Base-by-base conservation (phyloP, 371 early-diverging fungal species). In the Nematocida parisii region DNA sequence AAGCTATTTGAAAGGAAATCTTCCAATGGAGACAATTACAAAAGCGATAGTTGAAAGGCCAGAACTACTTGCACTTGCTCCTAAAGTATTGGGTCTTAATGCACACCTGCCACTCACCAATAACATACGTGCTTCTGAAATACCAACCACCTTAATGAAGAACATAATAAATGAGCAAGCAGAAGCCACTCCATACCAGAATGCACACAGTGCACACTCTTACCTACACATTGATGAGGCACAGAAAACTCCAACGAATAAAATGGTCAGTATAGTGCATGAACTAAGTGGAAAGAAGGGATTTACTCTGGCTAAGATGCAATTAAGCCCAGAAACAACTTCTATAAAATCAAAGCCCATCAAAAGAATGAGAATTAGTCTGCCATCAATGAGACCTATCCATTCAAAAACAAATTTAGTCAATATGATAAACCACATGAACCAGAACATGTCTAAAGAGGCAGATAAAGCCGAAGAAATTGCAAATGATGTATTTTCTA, bases 1-100 rank as follows among this genome's bases (percentile, higher is more conserved):
- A 27, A 73, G 40, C 39, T 77, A 77, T 66, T 42, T 77, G 33
- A 77, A 44, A 22, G 80, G 80, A 67, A 22, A 5, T 3, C 27
- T 66, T 27, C 75, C 66, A 9, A 42, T 57, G 64, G 64, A 64
- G 27, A 64, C 39, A 39, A 64, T 64, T 27, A 45, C 64, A 33
- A 64, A 64, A 22, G 64, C 64, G 13, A 39, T 64, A 18, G 42
- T 64, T 7, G 64, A 64, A 22, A 64, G 64, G 39, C 64, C 64
- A 13, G 64, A 64, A 22, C 64, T 64, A 42, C 39, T 64, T 39
- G 18, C 39, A 15, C 42, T 64, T 39, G 42, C 27, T 6, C 64
- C 64, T 15, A 64, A 64, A 42, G 42, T 64, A 6, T 42, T 64
- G 33, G 64, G 64, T 9, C 15, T 18, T 33, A 39, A 39, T 1